phyloP scores from a whole-genome alignment of 148 eudicot species.

The Rhododendron vialii region DNA sequence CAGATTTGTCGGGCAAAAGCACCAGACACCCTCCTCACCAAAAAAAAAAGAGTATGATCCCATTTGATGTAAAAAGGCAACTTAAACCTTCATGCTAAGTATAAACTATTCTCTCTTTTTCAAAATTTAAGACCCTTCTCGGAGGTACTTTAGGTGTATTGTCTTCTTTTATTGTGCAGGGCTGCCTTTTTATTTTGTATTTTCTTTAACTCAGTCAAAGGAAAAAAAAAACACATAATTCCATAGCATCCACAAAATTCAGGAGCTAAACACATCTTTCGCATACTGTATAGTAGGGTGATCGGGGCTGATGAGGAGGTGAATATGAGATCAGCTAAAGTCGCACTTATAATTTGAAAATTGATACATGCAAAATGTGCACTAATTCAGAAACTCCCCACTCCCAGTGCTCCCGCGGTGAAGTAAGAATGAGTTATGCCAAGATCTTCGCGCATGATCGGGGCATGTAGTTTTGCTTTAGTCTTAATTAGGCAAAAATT shows the following conservation, averaged over 20 bases:
- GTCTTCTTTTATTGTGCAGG: neutral
- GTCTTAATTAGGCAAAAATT: neutral
- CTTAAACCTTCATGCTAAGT: neutral
- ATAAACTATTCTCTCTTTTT: neutral
- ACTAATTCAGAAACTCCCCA: neutral
- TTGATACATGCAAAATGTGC: neutral
- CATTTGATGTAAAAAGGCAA: neutral
- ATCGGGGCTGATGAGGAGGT: neutral
- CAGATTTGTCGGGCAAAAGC: neutral
- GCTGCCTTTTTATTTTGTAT: neutral
- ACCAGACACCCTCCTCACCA: neutral
- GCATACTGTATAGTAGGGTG: neutral
- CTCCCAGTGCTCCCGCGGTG: neutral
- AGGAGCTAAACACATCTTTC: neutral
- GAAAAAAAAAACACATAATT: neutral
- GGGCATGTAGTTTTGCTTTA: neutral
- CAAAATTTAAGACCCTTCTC: neutral
- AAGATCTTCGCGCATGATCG: neutral
- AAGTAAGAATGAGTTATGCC: neutral
- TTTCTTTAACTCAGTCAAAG: neutral
- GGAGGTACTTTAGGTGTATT: neutral
- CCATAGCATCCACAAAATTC: neutral
- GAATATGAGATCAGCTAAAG: neutral
- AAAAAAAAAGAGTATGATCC: neutral
- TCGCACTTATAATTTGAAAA: neutral